Percentiles rank a stretch among this genome's conserved stretches.
Evolutionary conservation across 1,284 basidiomycete genomes (phyloP).

Genomic region (Cerrena zonata): DNA sequence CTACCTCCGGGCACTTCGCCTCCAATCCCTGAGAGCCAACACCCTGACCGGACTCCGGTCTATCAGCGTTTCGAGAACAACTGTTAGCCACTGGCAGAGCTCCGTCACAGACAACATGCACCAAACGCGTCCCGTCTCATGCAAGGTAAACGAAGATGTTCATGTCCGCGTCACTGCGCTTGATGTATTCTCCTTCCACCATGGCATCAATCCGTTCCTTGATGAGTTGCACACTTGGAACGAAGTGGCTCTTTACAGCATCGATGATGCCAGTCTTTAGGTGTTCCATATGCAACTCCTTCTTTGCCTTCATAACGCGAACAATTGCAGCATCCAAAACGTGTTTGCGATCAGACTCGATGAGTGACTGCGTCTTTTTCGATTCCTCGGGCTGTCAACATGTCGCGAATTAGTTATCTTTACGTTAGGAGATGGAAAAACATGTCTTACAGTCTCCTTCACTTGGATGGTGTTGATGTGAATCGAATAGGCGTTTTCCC

Average conservation of each 20-base stretch:
- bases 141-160: slow-evolving; percentile 77
- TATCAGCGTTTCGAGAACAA: neutral
- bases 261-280: slow-evolving; percentile 76
- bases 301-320: slow-evolving; percentile 88
- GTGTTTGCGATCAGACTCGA: slow-evolving; percentile 82
- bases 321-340: slow-evolving; percentile 91
- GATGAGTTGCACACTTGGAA: slow-evolving; percentile 68
- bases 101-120: neutral
- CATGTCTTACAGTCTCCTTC: slow-evolving; percentile 68
- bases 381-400: slow-evolving; percentile 74
- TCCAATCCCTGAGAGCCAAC: too few species aligned
- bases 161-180: slow-evolving; percentile 66
- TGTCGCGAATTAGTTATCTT: slow-evolving; percentile 1
- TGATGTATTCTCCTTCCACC: slow-evolving; percentile 83
- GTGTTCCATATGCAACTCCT: slow-evolving; percentile 72
- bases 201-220: slow-evolving; percentile 78
- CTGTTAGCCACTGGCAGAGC: too few species aligned
- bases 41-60: too few species aligned
- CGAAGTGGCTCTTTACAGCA: slow-evolving; percentile 75
- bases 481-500: slow-evolving; percentile 73
- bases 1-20: too few species aligned
- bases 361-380: slow-evolving; percentile 73
- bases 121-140: slow-evolving; percentile 21
- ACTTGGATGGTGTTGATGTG: slow-evolving; percentile 96
- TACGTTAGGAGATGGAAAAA: slow-evolving; percentile 1